Base-by-base conservation (phyloP, 495 filamentous ascomycete genomes). In the Hypomontagnella submonticulosa region DNA sequence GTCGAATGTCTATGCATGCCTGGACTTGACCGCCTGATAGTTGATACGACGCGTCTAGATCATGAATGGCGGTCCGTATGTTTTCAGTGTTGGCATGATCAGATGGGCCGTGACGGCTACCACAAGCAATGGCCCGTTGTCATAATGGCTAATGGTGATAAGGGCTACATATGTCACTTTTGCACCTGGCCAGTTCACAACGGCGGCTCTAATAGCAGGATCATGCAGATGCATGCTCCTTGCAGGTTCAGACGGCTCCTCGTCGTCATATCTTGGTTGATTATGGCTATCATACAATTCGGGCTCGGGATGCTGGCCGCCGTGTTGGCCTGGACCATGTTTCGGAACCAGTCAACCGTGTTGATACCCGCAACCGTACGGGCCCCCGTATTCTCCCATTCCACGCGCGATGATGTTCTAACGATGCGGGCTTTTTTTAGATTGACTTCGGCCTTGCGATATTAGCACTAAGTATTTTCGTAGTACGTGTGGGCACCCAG, bases 81-180 rank as follows among this genome's bases (percentile, higher is more conserved):
- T 41, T 74, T 74, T 15, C 71, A 69, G 15, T 74, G 71, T 37
- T 74, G 71, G 71, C 64, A 69, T 11, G 61, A 50, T 30, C 71
- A 63, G 19, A 41, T 71, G 40, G 70, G 55, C 27, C 51, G 51
- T 7, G 69, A 71, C 18, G 61, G 67, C 37, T 51, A 58, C 34
- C 66, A 64, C 52, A 74, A 74, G 56, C 71, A 71, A 4, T 74
- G 69, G 71, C 71, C 71, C 4, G 43, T 74, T 13, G 60, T 74
- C 0, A 47, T 64, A 50, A 67, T 72, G 43, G 71, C 43, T 38
- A 72, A 74, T 38, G 71, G 71, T 38, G 66, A 68, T 16, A 63
- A 67, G n/a, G 71, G 71, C 48, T 72, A 74, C 54, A 70, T 74
- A 42, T 74, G 71, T 32, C 71, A 74, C 41, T 74, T 74, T 37